Evolutionary conservation across 768 basidiomycete genomes (phyloP), one percentile per base, ranked within the genome.

Genomic region (Hemileccinum impolitum): DNA sequence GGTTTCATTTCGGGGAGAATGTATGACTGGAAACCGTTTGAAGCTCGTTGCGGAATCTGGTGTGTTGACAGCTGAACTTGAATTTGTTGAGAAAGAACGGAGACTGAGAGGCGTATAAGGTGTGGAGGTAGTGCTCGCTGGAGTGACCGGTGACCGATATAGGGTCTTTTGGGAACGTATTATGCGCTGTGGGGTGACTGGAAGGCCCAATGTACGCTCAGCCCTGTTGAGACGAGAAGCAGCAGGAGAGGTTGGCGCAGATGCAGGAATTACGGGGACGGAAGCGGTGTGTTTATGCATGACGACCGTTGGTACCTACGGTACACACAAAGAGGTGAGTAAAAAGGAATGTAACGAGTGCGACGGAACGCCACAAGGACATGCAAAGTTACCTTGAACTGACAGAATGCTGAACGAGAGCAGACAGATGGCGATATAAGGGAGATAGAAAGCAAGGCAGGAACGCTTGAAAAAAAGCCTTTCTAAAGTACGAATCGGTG

Each of bases 81-180:
- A 78, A 30, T 80, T 73, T 39, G 77, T 75, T 35, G 77, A 70
- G 53, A 78, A 75, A 6, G 85, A 87, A 54, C 80, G 80, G 37
- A 85, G 73, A 59, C 84, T 85, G 60, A 84, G 73, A 26, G 85
- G 84, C 4, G 84, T 85, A 65, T 84, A 85, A 8, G 85, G 83
- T 17, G 84, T 72, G 18, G 75, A 76, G 37, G 60, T 44, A 15
- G 66, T 67, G 45, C 73, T 83, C 45, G 75, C 74, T 19, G 85
- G 83, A 13, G 84, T 84, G 44, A 75, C 64, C 17, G 85, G 84
- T 53, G 84, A 84, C 66, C 72, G 76, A 68, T 66, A 66, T 7
- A 75, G 69, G 57, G 69, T 61, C 44, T 76, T 75, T 58, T 66
- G 65, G 50, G 70, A 57, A 45, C 76, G 75, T 46, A 75, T 64